A percentile compares a stretch with the other conserved stretches of the same genome.
Conservation (phyloP, 768 basidiomycete genomes). For the Panus rudis region DNA sequence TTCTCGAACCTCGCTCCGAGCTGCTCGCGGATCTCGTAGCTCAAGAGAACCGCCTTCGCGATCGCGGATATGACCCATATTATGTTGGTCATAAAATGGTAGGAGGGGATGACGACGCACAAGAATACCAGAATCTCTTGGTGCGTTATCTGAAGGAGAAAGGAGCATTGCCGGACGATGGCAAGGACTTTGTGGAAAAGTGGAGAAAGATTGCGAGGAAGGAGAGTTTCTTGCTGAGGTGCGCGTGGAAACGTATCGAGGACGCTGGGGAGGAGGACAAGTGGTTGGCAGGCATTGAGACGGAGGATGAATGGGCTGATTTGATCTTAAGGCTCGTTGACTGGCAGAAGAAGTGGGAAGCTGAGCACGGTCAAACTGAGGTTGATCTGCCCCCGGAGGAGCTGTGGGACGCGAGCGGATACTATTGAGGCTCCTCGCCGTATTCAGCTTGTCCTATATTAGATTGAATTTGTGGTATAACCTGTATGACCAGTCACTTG, state of each 20-base stretch:
- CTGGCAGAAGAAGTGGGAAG: slow-evolving; percentile 51
- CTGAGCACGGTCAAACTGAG: slow-evolving; percentile 17
- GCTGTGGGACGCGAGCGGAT: too few relatives aligned
- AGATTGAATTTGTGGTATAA: too few relatives aligned
- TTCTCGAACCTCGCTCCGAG: slow-evolving; percentile 34
- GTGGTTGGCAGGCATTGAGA: slow-evolving; percentile 44
- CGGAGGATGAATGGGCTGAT: slow-evolving; percentile 44
- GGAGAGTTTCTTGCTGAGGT: slow-evolving; percentile 29
- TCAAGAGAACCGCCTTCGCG: slow-evolving; percentile 34
- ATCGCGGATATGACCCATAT: slow-evolving; percentile 42
- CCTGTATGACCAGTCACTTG: too few relatives aligned
- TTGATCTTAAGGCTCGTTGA: slow-evolving; percentile 39
- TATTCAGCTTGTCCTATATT: too few relatives aligned
- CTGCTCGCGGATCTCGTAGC: slow-evolving; percentile 34
- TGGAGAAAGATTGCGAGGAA: slow-evolving; percentile 37
- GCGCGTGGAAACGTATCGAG: slow-evolving; percentile 41
- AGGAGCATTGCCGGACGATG: slow-evolving; percentile 32
- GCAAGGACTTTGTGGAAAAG: slow-evolving; percentile 39
- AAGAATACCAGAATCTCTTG: slow-evolving; percentile 28
- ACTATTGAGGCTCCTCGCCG: too few relatives aligned
- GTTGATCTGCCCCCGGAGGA: too few relatives aligned
- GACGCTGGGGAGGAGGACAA: slow-evolving; percentile 28
- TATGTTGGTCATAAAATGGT: slow-evolving; percentile 40
- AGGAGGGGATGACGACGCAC: slow-evolving; percentile 16
- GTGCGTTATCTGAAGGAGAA: slow-evolving; percentile 22